Evolutionary conservation across 1,284 basidiomycete species (phyloP).

Genomic region (Sporisorium iseilematis-ciliati): DNA sequence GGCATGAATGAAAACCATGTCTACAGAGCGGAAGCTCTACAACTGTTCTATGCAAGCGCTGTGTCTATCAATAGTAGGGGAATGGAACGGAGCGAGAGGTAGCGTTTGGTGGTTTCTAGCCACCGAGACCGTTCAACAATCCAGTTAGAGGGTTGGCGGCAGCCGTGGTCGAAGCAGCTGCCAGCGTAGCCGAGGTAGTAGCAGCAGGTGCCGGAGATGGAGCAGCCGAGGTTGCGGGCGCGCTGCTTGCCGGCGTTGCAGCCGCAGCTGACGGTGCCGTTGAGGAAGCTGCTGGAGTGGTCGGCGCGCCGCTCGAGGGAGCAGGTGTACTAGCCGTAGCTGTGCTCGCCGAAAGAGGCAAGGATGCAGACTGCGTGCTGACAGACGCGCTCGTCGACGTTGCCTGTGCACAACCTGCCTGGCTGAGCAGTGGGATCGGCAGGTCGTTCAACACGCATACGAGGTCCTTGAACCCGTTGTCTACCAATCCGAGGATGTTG

Average conservation of each 20-base stretch:
- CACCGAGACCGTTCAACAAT: not conserved
- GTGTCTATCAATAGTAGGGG: no score
- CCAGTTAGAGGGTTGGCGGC: not conserved
- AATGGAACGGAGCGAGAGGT: no score
- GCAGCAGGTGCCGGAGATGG: slow-evolving; percentile 1
- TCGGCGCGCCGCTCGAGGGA: no score
- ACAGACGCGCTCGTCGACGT: not conserved
- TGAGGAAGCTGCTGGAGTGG: no score
- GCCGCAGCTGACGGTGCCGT: not conserved
- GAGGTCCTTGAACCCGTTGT: slow-evolving; percentile 3
- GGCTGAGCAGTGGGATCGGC: slow-evolving; percentile 3
- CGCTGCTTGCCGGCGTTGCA: not conserved
- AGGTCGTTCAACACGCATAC: slow-evolving; percentile 8
- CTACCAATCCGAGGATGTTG: slow-evolving; percentile 6
- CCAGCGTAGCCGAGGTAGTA: not conserved
- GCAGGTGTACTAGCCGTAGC: not conserved
- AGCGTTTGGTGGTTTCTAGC: not conserved
- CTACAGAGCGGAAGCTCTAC: no score
- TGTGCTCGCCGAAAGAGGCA: slow-evolving; percentile 7
- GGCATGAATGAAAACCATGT: no score
- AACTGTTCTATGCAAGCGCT: no score
- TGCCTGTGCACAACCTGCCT: slow-evolving; percentile 12
- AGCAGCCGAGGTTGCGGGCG: not conserved
- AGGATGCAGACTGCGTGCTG: not conserved
- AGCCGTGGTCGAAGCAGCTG: slow-evolving; percentile 1